Evolutionary conservation across 768 basidiomycete genomes (phyloP).

Genomic region (Calocybe indica): DNA sequence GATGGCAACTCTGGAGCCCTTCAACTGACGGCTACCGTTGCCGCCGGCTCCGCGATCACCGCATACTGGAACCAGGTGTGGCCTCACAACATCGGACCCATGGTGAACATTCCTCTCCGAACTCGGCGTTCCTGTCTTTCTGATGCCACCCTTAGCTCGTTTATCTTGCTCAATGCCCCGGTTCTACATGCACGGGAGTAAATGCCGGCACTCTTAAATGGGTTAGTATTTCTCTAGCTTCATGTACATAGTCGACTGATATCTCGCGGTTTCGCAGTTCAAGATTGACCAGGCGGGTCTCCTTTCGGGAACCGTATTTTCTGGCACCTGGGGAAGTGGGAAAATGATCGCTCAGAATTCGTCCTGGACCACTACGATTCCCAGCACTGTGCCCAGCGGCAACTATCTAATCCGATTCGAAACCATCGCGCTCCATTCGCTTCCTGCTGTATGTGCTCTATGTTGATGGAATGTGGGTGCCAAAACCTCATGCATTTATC

Average conservation of each 20-base stretch:
- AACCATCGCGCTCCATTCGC: slow-evolving; percentile 41
- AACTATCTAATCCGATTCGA: slow-evolving; percentile 44
- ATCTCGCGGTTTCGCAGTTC: slow-evolving; percentile 20
- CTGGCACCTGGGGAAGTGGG: slow-evolving; percentile 36
- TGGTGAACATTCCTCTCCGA: slow-evolving; percentile 19
- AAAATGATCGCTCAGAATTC: slow-evolving; percentile 39
- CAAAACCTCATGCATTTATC: neutral
- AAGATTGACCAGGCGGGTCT: slow-evolving; percentile 43
- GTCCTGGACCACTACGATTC: slow-evolving; percentile 41
- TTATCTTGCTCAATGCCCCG: slow-evolving; percentile 41
- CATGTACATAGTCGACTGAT: neutral
- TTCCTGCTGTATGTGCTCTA: slow-evolving; percentile 38
- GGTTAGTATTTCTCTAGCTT: slow-evolving; percentile 18
- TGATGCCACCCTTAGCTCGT: slow-evolving; percentile 22
- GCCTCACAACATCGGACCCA: slow-evolving; percentile 39
- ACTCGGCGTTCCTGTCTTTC: neutral
- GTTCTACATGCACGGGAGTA: slow-evolving; percentile 33
- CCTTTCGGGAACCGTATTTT: slow-evolving; percentile 33
- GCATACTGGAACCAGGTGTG: slow-evolving; percentile 42
- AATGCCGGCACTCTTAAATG: slow-evolving; percentile 33
- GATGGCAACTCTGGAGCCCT: slow-evolving; percentile 33
- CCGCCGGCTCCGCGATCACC: slow-evolving; percentile 35
- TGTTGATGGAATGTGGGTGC: neutral
- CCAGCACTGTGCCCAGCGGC: slow-evolving; percentile 34
- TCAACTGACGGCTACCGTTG: slow-evolving; percentile 35